Evolutionary conservation across 805 yeast genomes (phyloP).

Genomic region (Komagataella mondaviorum): DNA sequence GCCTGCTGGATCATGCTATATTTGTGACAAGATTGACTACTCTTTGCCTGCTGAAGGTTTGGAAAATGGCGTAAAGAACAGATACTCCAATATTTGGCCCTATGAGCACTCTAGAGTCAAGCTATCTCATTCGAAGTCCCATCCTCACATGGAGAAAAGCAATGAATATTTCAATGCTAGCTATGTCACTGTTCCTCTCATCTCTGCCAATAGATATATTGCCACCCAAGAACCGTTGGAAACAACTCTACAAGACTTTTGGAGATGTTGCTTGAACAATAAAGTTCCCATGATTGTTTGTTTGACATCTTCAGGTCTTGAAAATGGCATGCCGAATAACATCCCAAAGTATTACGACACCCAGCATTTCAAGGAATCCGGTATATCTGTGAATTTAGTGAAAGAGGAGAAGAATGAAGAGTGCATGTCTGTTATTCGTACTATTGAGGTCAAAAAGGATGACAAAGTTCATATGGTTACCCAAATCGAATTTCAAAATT

Average conservation of each 20-base stretch:
- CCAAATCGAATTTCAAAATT: constrained; percentile 26
- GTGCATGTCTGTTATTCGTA: background rate
- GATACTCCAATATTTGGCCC: constrained; percentile 34
- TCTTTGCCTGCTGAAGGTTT: constrained; percentile 26
- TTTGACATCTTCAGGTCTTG: constrained; percentile 14
- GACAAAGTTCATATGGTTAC: constrained; percentile 11
- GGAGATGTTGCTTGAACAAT: constrained; percentile 24
- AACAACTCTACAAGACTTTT: constrained; percentile 27
- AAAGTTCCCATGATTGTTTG: constrained; percentile 22
- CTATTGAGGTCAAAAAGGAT: background rate
- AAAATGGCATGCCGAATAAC: constrained; percentile 9
- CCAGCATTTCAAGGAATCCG: constrained; percentile 8
- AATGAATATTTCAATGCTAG: constrained; percentile 34
- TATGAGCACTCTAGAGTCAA: constrained; percentile 33
- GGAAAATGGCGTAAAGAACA: constrained; percentile 28
- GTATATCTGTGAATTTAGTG: constrained; percentile 6
- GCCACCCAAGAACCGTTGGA: constrained; percentile 32
- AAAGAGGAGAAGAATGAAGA: constrained; percentile 3
- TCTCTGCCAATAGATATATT: constrained; percentile 19
- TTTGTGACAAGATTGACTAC: constrained; percentile 25
- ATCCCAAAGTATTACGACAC: constrained; percentile 6
- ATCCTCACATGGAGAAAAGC: background rate
- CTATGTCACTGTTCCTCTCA: constrained; percentile 18
- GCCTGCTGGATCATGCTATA: constrained; percentile 26
- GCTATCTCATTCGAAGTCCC: constrained; percentile 11